Conservation (phyloP, 768 basidiomycete genomes). For the Kwoniella sp. region DNA sequence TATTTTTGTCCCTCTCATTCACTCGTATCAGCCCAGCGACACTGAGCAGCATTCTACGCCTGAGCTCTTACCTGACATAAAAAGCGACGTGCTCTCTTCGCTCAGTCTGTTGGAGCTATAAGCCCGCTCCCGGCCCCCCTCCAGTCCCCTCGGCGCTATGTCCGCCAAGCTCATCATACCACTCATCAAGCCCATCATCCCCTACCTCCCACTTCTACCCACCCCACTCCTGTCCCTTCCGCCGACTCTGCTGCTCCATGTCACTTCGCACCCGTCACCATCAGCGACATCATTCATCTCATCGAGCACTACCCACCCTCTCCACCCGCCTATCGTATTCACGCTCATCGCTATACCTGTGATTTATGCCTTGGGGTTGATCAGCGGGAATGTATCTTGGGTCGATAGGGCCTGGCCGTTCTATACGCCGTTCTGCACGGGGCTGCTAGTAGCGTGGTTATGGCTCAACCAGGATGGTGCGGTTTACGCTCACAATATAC, state of each 20-base stretch:
- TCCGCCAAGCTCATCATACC: constrained; percentile 19
- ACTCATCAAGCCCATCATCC: constrained; percentile 18
- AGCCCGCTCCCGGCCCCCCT: too few relatives aligned
- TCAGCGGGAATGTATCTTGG: constrained; percentile 52
- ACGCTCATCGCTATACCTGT: constrained; percentile 27
- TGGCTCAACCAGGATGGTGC: constrained; percentile 60
- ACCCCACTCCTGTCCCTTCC: constrained; percentile 29
- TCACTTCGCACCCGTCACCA: constrained; percentile 28
- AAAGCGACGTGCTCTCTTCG: too few relatives aligned
- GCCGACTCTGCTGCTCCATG: constrained; percentile 24
- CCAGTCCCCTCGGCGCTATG: constrained; percentile 1
- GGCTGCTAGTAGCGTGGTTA: constrained; percentile 73
- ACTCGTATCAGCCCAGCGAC: too few relatives aligned
- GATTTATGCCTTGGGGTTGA: constrained; percentile 42
- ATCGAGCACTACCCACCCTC: constrained; percentile 36
- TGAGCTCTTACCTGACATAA: too few relatives aligned
- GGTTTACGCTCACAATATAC: constrained; percentile 67
- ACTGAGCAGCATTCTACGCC: too few relatives aligned
- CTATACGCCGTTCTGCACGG: constrained; percentile 74
- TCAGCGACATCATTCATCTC: constrained; percentile 27
- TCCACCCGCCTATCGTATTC: constrained; percentile 40
- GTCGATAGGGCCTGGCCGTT: constrained; percentile 72
- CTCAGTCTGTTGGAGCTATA: not conserved
- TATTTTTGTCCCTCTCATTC: too few relatives aligned
- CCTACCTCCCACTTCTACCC: constrained; percentile 28